Evolutionary conservation across 345 rosid species (phyloP).

Genomic region (Schrenkiella parvula): DNA sequence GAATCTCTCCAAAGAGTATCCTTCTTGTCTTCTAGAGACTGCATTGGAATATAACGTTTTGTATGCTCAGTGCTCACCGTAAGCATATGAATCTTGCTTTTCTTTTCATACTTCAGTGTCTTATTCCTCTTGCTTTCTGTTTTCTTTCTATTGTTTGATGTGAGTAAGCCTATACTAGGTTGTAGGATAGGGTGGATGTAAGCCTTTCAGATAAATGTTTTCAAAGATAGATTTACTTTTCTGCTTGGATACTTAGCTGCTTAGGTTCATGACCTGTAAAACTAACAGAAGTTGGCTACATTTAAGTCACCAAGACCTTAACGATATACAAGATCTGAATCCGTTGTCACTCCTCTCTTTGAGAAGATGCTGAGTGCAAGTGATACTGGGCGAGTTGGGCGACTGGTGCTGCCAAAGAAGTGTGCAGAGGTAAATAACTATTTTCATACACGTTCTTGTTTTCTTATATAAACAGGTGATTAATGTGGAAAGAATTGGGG

Average conservation of each 20-base stretch:
- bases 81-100: slow-evolving; percentile 3
- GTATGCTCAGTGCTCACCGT: neutral
- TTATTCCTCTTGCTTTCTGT: slow-evolving; percentile 3
- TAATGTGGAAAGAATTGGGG: slow-evolving; percentile 8
- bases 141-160: slow-evolving; percentile 4
- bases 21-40: slow-evolving; percentile 37
- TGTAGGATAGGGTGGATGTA: slow-evolving; percentile 1
- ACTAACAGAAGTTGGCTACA: neutral
- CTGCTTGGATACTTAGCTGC: slow-evolving; percentile 16
- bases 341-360: slow-evolving; percentile 75
- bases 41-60: slow-evolving; percentile 6
- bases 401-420: slow-evolving; percentile 88
- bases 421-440: slow-evolving; percentile 80
- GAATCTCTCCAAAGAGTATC: slow-evolving; percentile 84
- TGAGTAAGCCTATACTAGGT: neutral
- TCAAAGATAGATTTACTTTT: slow-evolving; percentile 4
- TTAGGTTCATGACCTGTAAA: slow-evolving; percentile 16
- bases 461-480: neutral
- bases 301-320: slow-evolving; percentile 44
- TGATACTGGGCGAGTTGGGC: slow-evolving; percentile 90
- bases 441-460: slow-evolving; percentile 18
- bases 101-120: neutral
- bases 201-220: neutral
- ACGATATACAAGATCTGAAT: slow-evolving; percentile 64
- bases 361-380: slow-evolving; percentile 97